Conservation (phyloP, 2,329 filamentous ascomycete genomes). For the Aureobasidium sp. region DNA sequence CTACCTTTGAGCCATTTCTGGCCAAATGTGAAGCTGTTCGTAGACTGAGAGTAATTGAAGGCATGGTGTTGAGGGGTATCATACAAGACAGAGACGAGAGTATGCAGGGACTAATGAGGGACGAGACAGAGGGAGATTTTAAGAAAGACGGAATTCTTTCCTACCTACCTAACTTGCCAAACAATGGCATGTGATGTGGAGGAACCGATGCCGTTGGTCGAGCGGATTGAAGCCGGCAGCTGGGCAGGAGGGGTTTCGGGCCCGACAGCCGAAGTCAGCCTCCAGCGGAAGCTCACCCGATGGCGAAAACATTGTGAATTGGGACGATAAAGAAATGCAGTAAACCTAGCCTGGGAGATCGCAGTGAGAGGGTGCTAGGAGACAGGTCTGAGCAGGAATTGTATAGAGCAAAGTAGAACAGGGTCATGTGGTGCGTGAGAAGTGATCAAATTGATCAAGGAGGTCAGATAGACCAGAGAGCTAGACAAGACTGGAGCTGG, state of each 20-base stretch:
- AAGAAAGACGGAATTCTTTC: background rate
- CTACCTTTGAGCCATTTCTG: slow-evolving; percentile 16
- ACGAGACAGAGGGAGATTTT: background rate
- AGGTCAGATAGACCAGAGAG: too few relatives aligned
- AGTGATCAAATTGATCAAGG: too few relatives aligned
- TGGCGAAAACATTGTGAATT: too few relatives aligned
- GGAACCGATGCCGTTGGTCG: slow-evolving; percentile 9
- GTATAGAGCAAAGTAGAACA: too few relatives aligned
- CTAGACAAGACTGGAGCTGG: too few relatives aligned
- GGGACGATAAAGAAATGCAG: too few relatives aligned
- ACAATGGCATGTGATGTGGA: slow-evolving; percentile 12
- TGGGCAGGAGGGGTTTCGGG: background rate
- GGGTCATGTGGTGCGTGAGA: too few relatives aligned
- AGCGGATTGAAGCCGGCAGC: background rate
- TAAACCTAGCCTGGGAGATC: too few relatives aligned
- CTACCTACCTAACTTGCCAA: background rate
- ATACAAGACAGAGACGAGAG: background rate
- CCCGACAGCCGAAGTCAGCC: background rate
- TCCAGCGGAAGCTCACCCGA: too few relatives aligned
- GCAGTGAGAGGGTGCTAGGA: too few relatives aligned
- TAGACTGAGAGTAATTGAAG: slow-evolving; percentile 16
- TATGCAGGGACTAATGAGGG: background rate
- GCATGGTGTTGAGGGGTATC: background rate
- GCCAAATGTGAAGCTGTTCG: slow-evolving; percentile 17
- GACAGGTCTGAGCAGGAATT: too few relatives aligned